phyloP scores from a whole-genome alignment of 2,329 filamentous ascomycete species.

The Ophiostoma ips region DNA sequence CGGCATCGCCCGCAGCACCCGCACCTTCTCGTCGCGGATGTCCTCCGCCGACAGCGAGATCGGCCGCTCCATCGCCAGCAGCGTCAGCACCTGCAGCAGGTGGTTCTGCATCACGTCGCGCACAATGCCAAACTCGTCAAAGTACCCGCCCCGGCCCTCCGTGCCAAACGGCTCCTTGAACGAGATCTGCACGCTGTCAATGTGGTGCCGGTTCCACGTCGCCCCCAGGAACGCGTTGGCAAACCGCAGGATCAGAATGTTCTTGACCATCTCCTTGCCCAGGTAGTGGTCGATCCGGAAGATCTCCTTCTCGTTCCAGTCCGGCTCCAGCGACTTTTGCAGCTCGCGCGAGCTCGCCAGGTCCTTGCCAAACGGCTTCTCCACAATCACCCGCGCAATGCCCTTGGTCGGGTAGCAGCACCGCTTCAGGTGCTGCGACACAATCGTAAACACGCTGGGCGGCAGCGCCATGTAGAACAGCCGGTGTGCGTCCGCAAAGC shows the following conservation, averaged over 20 bases:
- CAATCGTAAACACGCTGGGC: conserved; percentile 93
- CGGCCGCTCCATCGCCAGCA: conserved; percentile 94
- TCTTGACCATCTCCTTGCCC: conserved; percentile 99
- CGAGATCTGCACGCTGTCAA: conserved; percentile 97
- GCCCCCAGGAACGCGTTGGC: conserved; percentile 98
- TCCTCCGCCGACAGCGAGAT: conserved; percentile 98
- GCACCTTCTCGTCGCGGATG: conserved; percentile 96
- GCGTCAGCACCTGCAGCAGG: conserved; percentile 85
- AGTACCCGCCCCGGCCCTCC: conserved; percentile 94
- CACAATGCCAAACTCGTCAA: conserved; percentile 98
- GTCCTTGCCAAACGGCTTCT: conserved; percentile 99
- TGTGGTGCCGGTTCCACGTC: conserved; percentile 98
- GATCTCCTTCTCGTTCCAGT: conserved; percentile 98
- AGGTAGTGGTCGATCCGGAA: conserved; percentile 99
- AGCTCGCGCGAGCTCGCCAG: conserved; percentile 85
- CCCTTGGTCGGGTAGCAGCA: conserved; percentile 91
- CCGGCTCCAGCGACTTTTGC: conserved; percentile 84
- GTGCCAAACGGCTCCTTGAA: conserved; percentile 99
- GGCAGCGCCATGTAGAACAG: conserved; percentile 99
- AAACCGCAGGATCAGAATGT: conserved; percentile 93
- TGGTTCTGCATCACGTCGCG: conserved; percentile 99
- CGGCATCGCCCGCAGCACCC: conserved; percentile 84
- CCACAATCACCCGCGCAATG: conserved; percentile 89
- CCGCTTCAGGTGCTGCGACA: conserved; percentile 92
- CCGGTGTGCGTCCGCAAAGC: conserved; percentile 69